Conservation (phyloP, 2,329 filamentous ascomycete genomes). For the Tolypocladium ovalisporum region DNA sequence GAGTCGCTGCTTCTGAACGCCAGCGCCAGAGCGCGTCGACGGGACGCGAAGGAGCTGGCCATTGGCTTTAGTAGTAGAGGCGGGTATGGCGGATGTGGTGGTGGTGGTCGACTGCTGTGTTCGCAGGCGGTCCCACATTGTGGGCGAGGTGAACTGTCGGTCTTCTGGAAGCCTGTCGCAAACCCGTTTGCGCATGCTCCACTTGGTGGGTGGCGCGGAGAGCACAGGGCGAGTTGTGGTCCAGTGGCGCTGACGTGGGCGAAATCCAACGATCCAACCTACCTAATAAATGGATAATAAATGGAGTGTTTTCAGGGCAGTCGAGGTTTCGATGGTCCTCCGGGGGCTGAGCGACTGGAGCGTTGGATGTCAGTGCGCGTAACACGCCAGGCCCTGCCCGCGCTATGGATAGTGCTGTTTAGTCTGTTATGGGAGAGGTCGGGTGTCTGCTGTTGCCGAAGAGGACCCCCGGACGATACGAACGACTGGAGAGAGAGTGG, state of each 20-base stretch:
- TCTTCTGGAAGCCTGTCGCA: background rate
- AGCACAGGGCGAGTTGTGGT: background rate
- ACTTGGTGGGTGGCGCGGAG: background rate
- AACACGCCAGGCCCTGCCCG: too few relatives aligned
- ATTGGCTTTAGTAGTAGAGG: too few relatives aligned
- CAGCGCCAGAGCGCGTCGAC: background rate
- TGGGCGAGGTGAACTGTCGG: background rate
- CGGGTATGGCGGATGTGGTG: background rate
- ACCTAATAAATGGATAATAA: too few relatives aligned
- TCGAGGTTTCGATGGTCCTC: background rate
- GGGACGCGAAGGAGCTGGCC: background rate
- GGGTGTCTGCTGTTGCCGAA: background rate
- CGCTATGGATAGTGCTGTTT: background rate
- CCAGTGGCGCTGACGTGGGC: background rate
- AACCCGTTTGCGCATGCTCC: background rate
- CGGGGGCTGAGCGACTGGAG: background rate
- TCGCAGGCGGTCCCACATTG: conserved; percentile 8
- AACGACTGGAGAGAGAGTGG: too few relatives aligned
- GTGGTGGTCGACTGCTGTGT: conserved; percentile 1
- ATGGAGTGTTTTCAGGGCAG: too few relatives aligned
- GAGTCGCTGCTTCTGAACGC: background rate
- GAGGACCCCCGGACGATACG: background rate
- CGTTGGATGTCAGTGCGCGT: too few relatives aligned
- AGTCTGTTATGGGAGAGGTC: background rate
- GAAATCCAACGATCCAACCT: too few relatives aligned